These are phyloP conservation scores for Pseudonitzschia multiseries DNA, from an alignment of 108 stramenopile species.

Conservation along the genomic window DNA sequence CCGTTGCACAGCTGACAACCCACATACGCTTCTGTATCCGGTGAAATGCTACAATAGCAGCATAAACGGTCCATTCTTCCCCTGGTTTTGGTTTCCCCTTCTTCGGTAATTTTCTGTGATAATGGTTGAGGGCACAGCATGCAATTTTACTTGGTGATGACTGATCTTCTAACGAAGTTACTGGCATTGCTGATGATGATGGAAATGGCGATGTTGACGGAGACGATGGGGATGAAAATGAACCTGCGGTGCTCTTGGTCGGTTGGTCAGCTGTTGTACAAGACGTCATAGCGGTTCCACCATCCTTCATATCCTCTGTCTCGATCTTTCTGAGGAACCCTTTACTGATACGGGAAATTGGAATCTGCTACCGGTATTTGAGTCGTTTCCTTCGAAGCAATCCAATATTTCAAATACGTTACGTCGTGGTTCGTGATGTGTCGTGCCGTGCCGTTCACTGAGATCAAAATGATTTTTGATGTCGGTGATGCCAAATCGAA, in stretches of 20 bases:
- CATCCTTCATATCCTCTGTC: background rate
- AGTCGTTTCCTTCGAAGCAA: no score
- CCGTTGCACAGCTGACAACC: slow-evolving; percentile 76
- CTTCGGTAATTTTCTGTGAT: slow-evolving; percentile 43
- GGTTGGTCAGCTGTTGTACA: background rate
- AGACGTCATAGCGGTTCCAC: background rate
- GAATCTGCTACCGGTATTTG: no score
- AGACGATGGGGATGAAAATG: background rate
- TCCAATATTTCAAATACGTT: no score
- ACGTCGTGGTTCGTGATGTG: no score
- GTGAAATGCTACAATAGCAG: slow-evolving; percentile 71
- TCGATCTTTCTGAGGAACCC: background rate
- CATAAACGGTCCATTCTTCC: slow-evolving; percentile 85
- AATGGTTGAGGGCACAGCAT: slow-evolving; percentile 62
- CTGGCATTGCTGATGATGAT: background rate
- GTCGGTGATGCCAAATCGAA: no score
- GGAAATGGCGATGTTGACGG: background rate
- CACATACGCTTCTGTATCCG: slow-evolving; percentile 16
- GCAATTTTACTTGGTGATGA: slow-evolving; percentile 24
- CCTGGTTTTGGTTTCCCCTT: slow-evolving; percentile 71
- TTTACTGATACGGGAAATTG: no score
- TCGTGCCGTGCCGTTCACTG: no score
- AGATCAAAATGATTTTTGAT: no score
- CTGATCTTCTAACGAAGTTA: background rate
- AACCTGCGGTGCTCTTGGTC: background rate